phyloP scores from a whole-genome alignment of 2,329 filamentous ascomycete species.

The Calonectria honghensis region DNA sequence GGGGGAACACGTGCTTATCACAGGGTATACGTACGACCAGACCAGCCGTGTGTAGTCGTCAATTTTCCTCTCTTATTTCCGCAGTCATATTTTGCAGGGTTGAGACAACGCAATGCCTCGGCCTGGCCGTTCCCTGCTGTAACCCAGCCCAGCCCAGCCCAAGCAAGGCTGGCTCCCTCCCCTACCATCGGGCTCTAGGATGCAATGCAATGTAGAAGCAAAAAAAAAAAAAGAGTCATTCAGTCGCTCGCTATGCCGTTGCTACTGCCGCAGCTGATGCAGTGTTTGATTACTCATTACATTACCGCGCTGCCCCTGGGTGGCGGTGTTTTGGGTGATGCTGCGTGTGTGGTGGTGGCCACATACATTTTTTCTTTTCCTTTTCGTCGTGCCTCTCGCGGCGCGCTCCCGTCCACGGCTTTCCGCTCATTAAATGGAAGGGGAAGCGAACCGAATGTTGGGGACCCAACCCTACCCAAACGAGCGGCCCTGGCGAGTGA shows the following conservation, averaged over 20 bases:
- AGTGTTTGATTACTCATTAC: slow-evolving; percentile 39
- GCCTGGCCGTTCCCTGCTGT: slow-evolving; percentile 29
- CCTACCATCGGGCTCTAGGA: slow-evolving; percentile 16
- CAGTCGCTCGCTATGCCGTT: slow-evolving; percentile 5
- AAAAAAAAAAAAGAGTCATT: slow-evolving; percentile 23
- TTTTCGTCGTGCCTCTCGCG: neutral
- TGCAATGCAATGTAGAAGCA: slow-evolving; percentile 29
- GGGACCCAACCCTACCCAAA: slow-evolving; percentile 18
- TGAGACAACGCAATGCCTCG: slow-evolving; percentile 35
- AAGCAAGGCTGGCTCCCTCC: slow-evolving; percentile 17
- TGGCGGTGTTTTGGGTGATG: slow-evolving; percentile 41
- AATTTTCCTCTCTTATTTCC: neutral
- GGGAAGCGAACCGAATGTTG: slow-evolving; percentile 19
- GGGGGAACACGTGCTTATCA: slow-evolving; percentile 38
- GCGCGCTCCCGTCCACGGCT: slow-evolving; percentile 2
- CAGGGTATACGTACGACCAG: slow-evolving; percentile 19
- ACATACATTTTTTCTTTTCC: slow-evolving; percentile 38
- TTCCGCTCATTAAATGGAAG: slow-evolving; percentile 19
- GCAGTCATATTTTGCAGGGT: slow-evolving; percentile 30
- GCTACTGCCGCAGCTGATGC: slow-evolving; percentile 44
- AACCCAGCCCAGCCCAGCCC: slow-evolving; percentile 28
- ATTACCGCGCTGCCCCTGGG: slow-evolving; percentile 31
- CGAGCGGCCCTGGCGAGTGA: slow-evolving; percentile 23
- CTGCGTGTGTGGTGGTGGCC: slow-evolving; percentile 38
- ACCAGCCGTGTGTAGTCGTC: neutral